A percentile compares a stretch with the other conserved stretches of the same genome.
These are phyloP conservation scores for Clathrospora elynae DNA, from an alignment of 2,329 filamentous ascomycete genomes.

Conservation along the genomic window DNA sequence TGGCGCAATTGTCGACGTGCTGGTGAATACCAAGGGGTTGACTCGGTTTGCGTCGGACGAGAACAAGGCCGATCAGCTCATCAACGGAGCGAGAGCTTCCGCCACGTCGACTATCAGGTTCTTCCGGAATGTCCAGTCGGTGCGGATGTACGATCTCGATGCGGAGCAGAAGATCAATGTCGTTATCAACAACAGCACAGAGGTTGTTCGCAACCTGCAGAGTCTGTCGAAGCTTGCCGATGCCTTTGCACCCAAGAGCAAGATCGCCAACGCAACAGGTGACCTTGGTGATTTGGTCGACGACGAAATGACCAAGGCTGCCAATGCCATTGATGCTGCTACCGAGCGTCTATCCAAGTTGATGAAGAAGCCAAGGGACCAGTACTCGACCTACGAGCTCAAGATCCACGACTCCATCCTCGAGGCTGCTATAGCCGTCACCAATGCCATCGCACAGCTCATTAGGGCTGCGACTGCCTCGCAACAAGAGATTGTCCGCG, in stretches of 20 bases:
- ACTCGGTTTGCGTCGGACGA: constrained; percentile 92
- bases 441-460: constrained; percentile 87
- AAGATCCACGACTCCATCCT: constrained; percentile 95
- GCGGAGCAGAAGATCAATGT: constrained; percentile 93
- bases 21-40: constrained; percentile 95
- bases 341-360: constrained; percentile 87
- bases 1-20: constrained; percentile 87
- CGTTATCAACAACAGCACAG: constrained; percentile 95
- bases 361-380: constrained; percentile 94
- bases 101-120: constrained; percentile 89
- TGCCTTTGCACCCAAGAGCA: constrained; percentile 86
- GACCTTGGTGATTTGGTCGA: constrained; percentile 94
- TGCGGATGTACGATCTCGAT: constrained; percentile 88
- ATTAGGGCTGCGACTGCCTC: constrained; percentile 94
- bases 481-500: constrained; percentile 94
- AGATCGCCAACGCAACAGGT: constrained; percentile 76
- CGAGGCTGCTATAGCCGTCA: constrained; percentile 89
- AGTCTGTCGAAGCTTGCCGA: constrained; percentile 93
- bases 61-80: constrained; percentile 86
- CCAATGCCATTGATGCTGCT: constrained; percentile 91
- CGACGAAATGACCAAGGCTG: constrained; percentile 87
- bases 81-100: constrained; percentile 80
- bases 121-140: constrained; percentile 92
- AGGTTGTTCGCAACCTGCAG: constrained; percentile 92
- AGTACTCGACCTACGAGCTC: constrained; percentile 94